phyloP scores from a whole-genome alignment of 2,329 filamentous ascomycete species.

The Microdochium trichocladiopsis region DNA sequence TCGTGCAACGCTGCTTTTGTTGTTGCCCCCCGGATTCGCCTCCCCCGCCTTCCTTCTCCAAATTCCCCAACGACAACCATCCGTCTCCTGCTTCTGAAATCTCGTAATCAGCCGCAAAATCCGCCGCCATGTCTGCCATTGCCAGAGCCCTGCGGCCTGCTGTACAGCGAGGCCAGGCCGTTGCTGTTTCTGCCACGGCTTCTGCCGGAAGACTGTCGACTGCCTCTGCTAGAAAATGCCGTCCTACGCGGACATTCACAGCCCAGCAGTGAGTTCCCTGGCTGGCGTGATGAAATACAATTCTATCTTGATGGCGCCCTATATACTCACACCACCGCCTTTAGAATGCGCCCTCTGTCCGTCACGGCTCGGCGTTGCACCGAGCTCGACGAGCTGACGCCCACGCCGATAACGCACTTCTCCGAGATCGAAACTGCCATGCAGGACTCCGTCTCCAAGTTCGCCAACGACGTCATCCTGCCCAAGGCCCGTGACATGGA shows the following conservation, averaged over 20 bases:
- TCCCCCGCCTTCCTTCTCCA: not conserved
- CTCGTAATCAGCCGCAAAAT: not conserved
- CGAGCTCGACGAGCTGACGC: constrained; percentile 71
- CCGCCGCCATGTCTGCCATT: not conserved
- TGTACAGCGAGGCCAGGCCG: not conserved
- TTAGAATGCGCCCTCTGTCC: constrained; percentile 47
- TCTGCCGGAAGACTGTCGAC: not conserved
- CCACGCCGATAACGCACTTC: constrained; percentile 88
- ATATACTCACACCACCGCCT: constrained; percentile 2
- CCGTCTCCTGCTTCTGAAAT: not conserved
- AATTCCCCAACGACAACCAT: not conserved
- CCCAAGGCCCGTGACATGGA: constrained; percentile 97
- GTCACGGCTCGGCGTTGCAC: constrained; percentile 49
- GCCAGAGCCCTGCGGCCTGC: not conserved
- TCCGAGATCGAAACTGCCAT: constrained; percentile 87
- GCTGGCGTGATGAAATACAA: too few relatives aligned
- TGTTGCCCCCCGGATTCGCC: not conserved
- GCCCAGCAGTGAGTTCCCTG: not conserved
- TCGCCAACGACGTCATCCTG: constrained; percentile 80
- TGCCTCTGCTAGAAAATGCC: not conserved
- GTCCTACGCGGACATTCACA: not conserved
- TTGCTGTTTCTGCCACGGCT: not conserved
- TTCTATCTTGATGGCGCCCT: not conserved
- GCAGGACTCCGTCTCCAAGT: constrained; percentile 84
- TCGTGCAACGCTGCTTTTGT: not conserved